Percentiles rank a stretch among this genome's conserved stretches.
Conservation (phyloP, 2,329 filamentous ascomycete genomes). For the Albophoma yamanashiensis region DNA sequence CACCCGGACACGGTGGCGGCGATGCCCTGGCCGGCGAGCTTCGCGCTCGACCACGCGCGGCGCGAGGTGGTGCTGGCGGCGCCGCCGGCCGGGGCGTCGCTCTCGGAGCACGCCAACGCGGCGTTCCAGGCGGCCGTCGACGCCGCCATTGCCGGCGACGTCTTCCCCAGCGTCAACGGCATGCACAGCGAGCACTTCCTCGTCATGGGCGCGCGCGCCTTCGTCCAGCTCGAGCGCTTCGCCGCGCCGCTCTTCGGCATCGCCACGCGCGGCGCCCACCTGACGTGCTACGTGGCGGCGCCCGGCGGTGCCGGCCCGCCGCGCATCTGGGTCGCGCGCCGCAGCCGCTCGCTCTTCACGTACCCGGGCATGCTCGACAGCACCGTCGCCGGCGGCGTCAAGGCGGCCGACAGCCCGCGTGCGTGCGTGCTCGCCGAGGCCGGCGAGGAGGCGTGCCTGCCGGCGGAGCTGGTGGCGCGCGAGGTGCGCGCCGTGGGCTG, state of each 20-base stretch:
- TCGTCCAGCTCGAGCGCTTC: constrained; percentile 45
- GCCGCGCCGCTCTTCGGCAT: constrained; percentile 57
- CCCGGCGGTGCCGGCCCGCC: constrained; percentile 27
- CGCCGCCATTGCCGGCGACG: constrained; percentile 20
- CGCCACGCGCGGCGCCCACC: constrained; percentile 53
- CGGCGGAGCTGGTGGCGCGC: constrained; percentile 13
- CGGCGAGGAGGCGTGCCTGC: constrained; percentile 54
- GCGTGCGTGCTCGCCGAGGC: constrained; percentile 63
- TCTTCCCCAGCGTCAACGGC: constrained; percentile 27
- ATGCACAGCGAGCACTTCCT: constrained; percentile 32
- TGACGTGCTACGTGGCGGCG: constrained; percentile 47
- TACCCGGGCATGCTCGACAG: constrained; percentile 70
- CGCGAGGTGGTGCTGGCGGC: constrained; percentile 20
- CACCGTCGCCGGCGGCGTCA: constrained; percentile 68
- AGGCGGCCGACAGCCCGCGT: constrained; percentile 53
- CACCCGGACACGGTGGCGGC: constrained; percentile 30
- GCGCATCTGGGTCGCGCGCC: constrained; percentile 61
- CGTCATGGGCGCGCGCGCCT: constrained; percentile 23
- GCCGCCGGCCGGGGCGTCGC: constrained; percentile 10
- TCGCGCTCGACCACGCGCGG: constrained; percentile 21
- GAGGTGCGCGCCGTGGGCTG: constrained; percentile 16
- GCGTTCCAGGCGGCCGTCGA: constrained; percentile 29
- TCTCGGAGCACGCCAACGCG: constrained; percentile 21
- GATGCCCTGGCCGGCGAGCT: constrained; percentile 35
- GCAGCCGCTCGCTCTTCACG: constrained; percentile 56